Evolutionary conservation across 768 basidiomycete genomes (phyloP), one percentile per base, ranked within the genome.

Genomic region (Fistulinella prunicolor): DNA sequence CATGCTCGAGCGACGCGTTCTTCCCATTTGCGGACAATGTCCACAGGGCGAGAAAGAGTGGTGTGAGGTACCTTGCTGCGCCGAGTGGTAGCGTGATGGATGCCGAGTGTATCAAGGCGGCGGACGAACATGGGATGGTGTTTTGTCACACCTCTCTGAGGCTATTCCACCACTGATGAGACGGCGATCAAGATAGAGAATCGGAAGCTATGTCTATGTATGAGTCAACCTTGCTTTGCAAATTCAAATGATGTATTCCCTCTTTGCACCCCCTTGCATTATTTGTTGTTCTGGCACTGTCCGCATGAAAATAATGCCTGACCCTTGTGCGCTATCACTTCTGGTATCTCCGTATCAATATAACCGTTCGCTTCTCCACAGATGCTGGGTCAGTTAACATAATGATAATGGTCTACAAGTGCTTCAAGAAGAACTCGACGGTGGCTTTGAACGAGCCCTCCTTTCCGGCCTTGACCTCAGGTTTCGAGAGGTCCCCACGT

Each of bases 1-100:
- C 89, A 6, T 95, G 96, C 70, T 89, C 90, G 26, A 94, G 91
- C 51, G 96, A 99, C 57, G 96, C 95, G 42, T 99, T 99, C 80
- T 98, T 98, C 93, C 96, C 96, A 16, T 98, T 98, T 82, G 81
- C 95, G 12, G 96, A 99, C 64, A 99, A 98, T 59, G 95, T 99
- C 28, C 89, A 97, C 65, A 78, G 96, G 38, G 90, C 92, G 42
- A 77, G 80, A 68, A 86, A 89, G 76, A 94, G 92, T 52, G 96
- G 96, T 0, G 94, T 93, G 41, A 82, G 72, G 63, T 97, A 96
- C 69, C 76, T 99, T 39, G 93, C 92, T 21, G 93, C 94, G 7
- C 87, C 90, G 3, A 82, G 85, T 42, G 96, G 96, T 40, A 94
- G 90, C 57, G 93, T 99, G 51, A 98, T 98, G 95, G 96, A 99